phyloP scores from a whole-genome alignment of 768 basidiomycete genomes.

The Termitomyces sp. region DNA sequence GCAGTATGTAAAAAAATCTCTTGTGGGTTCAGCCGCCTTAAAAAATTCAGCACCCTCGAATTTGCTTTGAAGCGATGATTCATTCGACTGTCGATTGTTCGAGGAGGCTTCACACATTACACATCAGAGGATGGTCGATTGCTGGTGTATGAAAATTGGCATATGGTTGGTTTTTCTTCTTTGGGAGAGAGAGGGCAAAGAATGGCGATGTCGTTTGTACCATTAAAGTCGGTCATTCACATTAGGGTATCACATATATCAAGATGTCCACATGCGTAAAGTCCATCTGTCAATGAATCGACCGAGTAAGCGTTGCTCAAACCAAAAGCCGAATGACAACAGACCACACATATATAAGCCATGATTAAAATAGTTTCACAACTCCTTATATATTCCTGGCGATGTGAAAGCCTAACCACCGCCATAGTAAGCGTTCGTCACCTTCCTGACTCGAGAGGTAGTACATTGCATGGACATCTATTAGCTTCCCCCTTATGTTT shows the following conservation, averaged over 20 bases:
- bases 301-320: not conserved
- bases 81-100: not conserved
- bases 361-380: conserved; percentile 6
- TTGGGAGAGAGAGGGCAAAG: not conserved
- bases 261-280: not conserved
- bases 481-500: too few relatives aligned
- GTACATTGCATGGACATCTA: conserved; percentile 38
- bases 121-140: not conserved
- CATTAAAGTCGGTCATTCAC: not conserved
- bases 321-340: not conserved
- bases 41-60: not conserved
- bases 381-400: conserved; percentile 15
- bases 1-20: not conserved
- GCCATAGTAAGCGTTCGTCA: conserved; percentile 28
- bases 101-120: not conserved
- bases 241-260: conserved; percentile 2
- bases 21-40: too few relatives aligned
- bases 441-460: conserved; percentile 46
- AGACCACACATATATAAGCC: not conserved
- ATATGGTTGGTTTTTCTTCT: not conserved
- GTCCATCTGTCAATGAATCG: not conserved
- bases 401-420: conserved; percentile 23
- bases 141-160: too few relatives aligned
- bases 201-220: not conserved
- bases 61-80: not conserved